phyloP scores from a whole-genome alignment of 371 early-diverging fungal genomes.

The Mortierella sp. region DNA sequence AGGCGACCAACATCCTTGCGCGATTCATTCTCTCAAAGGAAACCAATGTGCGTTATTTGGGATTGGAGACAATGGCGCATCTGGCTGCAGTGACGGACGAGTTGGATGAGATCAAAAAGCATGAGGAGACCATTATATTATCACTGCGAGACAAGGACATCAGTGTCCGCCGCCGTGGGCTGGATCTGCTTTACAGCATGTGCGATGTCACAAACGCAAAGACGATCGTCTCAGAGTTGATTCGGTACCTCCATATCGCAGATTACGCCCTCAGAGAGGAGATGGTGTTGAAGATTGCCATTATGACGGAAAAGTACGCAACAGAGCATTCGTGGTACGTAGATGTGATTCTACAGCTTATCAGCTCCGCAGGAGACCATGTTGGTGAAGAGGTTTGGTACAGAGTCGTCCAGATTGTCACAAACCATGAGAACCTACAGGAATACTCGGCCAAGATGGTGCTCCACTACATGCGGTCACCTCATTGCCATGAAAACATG shows the following conservation, averaged over 20 bases:
- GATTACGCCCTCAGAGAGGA: slow-evolving; percentile 95
- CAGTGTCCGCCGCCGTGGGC: slow-evolving; percentile 93
- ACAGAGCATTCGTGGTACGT: slow-evolving; percentile 98
- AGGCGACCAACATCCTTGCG: slow-evolving; percentile 86
- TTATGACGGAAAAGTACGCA: slow-evolving; percentile 96
- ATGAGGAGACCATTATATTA: slow-evolving; percentile 90
- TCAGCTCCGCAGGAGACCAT: slow-evolving; percentile 95
- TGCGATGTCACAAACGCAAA: slow-evolving; percentile 91
- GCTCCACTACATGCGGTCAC: slow-evolving; percentile 80
- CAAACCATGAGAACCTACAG: slow-evolving; percentile 92
- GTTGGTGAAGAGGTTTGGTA: slow-evolving; percentile 98
- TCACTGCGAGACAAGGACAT: slow-evolving; percentile 96
- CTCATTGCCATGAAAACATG: slow-evolving; percentile 93
- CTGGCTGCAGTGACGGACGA: slow-evolving; percentile 90
- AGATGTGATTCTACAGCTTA: slow-evolving; percentile 94
- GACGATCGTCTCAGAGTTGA: slow-evolving; percentile 89
- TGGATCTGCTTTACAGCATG: slow-evolving; percentile 97
- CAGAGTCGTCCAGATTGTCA: slow-evolving; percentile 95
- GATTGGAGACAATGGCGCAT: slow-evolving; percentile 97
- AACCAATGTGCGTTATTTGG: slow-evolving; percentile 95
- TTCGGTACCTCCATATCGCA: slow-evolving; percentile 87
- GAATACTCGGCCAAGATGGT: slow-evolving; percentile 92
- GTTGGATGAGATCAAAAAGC: slow-evolving; percentile 84
- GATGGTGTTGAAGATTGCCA: slow-evolving; percentile 98
- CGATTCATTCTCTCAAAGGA: slow-evolving; percentile 92